Evolutionary conservation across 2,329 filamentous ascomycete species (phyloP).

Genomic region (Berkeleyomyces rouxiae): DNA sequence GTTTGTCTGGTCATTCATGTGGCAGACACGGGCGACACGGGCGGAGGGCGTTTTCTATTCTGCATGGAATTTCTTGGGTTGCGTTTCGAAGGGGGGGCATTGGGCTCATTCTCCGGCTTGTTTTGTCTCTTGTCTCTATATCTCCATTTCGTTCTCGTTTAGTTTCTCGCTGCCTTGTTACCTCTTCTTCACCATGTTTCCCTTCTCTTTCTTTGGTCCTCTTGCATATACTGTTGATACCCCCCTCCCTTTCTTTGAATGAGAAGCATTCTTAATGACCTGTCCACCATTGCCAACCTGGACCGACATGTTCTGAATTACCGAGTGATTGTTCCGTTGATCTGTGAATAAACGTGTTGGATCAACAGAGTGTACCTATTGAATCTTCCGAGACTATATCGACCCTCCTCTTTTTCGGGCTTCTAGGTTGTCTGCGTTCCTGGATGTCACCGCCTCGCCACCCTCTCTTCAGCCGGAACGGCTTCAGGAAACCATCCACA

Average conservation of each 20-base stretch:
- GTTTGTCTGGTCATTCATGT: background rate
- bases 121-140: background rate
- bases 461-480: constrained; percentile 32
- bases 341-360: background rate
- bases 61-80: background rate
- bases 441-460: constrained; percentile 25
- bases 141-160: background rate
- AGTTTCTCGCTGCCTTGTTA: background rate
- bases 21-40: background rate
- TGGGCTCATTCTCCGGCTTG: background rate
- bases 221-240: constrained; percentile 10
- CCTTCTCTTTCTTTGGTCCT: background rate
- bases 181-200: background rate
- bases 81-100: background rate
- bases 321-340: too few relatives aligned
- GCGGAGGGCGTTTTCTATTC: constrained; percentile 1
- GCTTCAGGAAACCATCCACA: constrained; percentile 48
- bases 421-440: constrained; percentile 18
- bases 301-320: background rate
- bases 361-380: background rate
- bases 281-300: background rate
- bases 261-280: background rate
- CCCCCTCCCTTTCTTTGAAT: constrained; percentile 4
- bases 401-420: constrained; percentile 12
- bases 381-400: background rate